These are phyloP conservation scores for Bryoerythrophyllum caledonicum DNA, from an alignment of 225 moss, liverwort and hornwort genomes.

Conservation along the genomic window DNA sequence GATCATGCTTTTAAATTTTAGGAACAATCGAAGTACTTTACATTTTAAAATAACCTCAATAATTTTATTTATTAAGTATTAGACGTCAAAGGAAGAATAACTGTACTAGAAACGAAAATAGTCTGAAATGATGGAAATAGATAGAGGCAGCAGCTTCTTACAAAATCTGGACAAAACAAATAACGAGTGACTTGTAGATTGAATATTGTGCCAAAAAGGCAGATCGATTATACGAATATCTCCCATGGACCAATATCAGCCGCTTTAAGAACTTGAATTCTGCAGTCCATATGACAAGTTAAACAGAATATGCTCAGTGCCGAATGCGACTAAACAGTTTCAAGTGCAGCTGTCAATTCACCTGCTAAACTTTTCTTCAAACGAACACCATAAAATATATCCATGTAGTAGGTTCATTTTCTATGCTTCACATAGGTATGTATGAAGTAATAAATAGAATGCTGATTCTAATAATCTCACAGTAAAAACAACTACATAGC, in stretches of 20 bases:
- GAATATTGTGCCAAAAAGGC: slow-evolving; percentile 94
- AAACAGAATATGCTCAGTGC: slow-evolving; percentile 15
- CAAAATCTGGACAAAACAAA: slow-evolving; percentile 96
- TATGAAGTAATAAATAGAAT: neutral
- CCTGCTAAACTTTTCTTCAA: slow-evolving; percentile 3
- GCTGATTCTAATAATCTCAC: slow-evolving; percentile 10
- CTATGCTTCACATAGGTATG: slow-evolving; percentile 7
- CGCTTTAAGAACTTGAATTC: slow-evolving; percentile 89
- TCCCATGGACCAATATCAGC: slow-evolving; percentile 88
- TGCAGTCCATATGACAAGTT: slow-evolving; percentile 42
- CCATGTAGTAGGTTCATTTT: neutral
- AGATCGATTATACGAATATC: slow-evolving; percentile 94
- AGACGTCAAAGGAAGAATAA: slow-evolving; percentile 7
- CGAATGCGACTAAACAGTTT: neutral
- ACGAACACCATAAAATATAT: slow-evolving; percentile 6
- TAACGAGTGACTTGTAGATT: slow-evolving; percentile 89
- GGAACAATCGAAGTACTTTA: neutral
- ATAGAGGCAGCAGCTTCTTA: slow-evolving; percentile 41
- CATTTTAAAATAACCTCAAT: neutral
- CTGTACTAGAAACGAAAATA: neutral
- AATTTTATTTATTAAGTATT: neutral
- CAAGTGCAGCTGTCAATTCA: slow-evolving; percentile 12
- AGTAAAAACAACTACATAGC: neutral
- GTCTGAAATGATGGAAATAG: neutral
- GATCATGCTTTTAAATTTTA: neutral